Evolutionary conservation across 2,329 filamentous ascomycete species (phyloP).

Genomic region (Thelonectria rubi): DNA sequence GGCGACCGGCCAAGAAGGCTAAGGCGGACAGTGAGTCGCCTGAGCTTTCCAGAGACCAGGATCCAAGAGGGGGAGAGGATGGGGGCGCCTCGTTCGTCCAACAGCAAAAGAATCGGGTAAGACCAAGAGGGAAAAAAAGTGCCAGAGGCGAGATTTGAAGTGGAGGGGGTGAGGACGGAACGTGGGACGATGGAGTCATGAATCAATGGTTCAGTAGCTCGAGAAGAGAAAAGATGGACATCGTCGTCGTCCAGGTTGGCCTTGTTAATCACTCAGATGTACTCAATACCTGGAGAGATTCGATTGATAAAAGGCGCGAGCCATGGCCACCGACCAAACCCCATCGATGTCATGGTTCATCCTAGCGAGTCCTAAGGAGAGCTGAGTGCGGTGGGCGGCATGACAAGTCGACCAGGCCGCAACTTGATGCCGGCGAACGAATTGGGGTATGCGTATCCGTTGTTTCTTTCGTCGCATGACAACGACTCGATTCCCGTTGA

Average conservation of each 20-base stretch:
- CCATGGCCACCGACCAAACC: background rate
- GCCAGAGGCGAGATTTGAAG: conserved; percentile 1
- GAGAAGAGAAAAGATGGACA: background rate
- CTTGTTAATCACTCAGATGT: conserved; percentile 4
- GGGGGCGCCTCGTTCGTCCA: background rate
- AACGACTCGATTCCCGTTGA: conserved; percentile 2
- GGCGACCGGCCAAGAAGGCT: conserved; percentile 1
- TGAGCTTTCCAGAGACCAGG: conserved; percentile 6
- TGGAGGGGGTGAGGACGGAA: conserved; percentile 8
- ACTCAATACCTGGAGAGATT: conserved; percentile 12
- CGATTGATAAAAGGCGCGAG: conserved; percentile 20
- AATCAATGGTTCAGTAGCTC: background rate
- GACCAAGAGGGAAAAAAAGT: conserved; percentile 7
- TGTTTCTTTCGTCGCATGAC: background rate
- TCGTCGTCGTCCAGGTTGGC: background rate
- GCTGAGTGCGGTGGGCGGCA: background rate
- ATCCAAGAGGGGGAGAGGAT: background rate
- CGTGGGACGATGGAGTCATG: conserved; percentile 16
- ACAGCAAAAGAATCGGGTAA: conserved; percentile 3
- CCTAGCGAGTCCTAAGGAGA: conserved; percentile 1
- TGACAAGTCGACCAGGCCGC: background rate
- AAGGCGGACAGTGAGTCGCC: conserved; percentile 6
- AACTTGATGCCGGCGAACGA: background rate
- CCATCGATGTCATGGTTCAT: conserved; percentile 10
- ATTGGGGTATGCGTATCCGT: background rate